Conservation (phyloP, 2,329 filamentous ascomycete genomes). For the Sordariomycetes sp. region DNA sequence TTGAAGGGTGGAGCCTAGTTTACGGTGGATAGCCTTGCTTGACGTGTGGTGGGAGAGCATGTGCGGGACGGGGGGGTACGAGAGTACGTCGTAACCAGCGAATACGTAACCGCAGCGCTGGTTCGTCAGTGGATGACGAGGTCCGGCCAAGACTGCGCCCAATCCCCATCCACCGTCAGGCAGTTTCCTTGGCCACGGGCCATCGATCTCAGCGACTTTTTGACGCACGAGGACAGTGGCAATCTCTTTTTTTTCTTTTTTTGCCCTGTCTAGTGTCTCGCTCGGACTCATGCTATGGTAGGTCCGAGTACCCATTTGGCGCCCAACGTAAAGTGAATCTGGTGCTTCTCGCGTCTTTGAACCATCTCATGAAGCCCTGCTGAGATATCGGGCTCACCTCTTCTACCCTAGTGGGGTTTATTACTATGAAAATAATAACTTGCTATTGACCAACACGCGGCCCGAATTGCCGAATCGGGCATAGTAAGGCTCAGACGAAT, state of each 20-base stretch:
- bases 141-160: background rate
- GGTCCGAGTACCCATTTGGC: too few relatives aligned
- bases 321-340: too few relatives aligned
- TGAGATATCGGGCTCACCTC: too few relatives aligned
- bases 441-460: background rate
- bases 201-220: background rate
- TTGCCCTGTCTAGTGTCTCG: too few relatives aligned
- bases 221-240: too few relatives aligned
- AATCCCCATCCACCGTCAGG: background rate
- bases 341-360: too few relatives aligned
- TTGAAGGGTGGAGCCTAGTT: constrained; percentile 2
- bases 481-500: too few relatives aligned
- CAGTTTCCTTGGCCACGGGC: background rate
- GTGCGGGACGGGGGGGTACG: background rate
- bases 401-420: background rate
- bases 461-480: too few relatives aligned
- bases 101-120: constrained; percentile 2
- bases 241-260: too few relatives aligned
- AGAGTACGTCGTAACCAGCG: background rate
- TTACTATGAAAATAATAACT: background rate
- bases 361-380: too few relatives aligned
- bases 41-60: background rate
- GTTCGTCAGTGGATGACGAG: constrained; percentile 5
- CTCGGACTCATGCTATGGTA: too few relatives aligned
- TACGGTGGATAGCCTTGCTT: background rate